phyloP scores from a whole-genome alignment of 2,329 filamentous ascomycete species.

The Ophiostoma australiae region DNA sequence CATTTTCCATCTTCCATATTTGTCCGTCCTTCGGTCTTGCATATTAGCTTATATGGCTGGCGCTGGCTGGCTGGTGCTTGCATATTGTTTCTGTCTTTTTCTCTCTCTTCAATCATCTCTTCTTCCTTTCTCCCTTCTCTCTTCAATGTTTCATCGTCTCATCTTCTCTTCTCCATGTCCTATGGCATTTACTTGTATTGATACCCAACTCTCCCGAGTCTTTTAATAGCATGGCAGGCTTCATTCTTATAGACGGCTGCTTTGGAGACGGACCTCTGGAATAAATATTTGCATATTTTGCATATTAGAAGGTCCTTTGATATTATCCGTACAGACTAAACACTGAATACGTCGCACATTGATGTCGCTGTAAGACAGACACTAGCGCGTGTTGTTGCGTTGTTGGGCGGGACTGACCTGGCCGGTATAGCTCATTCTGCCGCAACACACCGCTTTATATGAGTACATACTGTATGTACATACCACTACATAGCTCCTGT shows the following conservation, averaged over 20 bases:
- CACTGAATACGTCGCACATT: neutral
- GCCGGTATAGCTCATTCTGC: conserved; percentile 17
- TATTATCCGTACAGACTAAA: neutral
- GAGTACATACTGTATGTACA: too few relatives aligned
- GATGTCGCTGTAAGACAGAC: conserved; percentile 2
- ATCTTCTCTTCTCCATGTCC: neutral
- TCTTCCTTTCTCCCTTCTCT: neutral
- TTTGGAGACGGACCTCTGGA: neutral
- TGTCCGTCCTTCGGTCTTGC: neutral
- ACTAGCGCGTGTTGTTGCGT: neutral
- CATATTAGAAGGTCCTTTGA: too few relatives aligned
- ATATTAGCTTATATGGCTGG: neutral
- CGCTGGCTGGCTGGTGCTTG: neutral
- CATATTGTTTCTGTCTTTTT: neutral
- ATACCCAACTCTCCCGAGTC: neutral
- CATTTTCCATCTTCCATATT: neutral
- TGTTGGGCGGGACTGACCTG: conserved; percentile 4
- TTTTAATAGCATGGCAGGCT: neutral
- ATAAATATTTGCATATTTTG: neutral
- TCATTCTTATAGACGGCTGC: neutral
- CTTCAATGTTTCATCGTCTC: neutral
- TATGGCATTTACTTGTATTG: neutral
- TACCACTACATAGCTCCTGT: neutral
- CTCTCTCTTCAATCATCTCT: neutral
- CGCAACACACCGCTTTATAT: conserved; percentile 20